Evolutionary conservation across 2,329 filamentous ascomycete genomes (phyloP).

Genomic region (Fusarium concolor): DNA sequence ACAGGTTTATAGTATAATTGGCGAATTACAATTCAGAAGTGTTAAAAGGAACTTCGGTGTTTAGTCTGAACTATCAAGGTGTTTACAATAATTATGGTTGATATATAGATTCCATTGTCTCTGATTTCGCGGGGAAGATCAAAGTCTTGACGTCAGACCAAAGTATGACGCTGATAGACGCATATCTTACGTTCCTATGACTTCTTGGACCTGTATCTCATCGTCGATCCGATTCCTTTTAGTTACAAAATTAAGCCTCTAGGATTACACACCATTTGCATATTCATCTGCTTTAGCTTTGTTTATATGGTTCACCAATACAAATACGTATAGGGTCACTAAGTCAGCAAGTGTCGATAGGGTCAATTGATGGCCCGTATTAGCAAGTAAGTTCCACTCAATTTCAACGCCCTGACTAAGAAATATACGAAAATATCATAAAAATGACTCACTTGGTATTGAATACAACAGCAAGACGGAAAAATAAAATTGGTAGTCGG

Average conservation of each 20-base stretch:
- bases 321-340: neutral
- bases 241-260: too few species aligned
- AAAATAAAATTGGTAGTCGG: constrained; percentile 7
- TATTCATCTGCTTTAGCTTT: too few species aligned
- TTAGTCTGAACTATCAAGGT: neutral
- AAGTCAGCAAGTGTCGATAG: too few species aligned
- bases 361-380: neutral
- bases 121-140: neutral
- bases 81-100: neutral
- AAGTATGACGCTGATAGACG: neutral
- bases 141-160: constrained; percentile 24
- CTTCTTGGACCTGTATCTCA: too few species aligned
- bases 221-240: too few species aligned
- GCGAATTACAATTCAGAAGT: neutral
- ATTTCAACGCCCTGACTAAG: neutral
- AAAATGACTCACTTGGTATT: neutral
- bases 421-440: neutral
- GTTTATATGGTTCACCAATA: too few species aligned
- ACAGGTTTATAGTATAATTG: too few species aligned
- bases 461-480: neutral
- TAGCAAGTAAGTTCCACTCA: neutral
- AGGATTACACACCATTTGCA: too few species aligned
- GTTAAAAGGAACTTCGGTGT: accelerated
- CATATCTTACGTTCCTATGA: neutral
- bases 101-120: neutral